phyloP scores from a whole-genome alignment of 371 early-diverging fungal species.

The Smittium mucronatum region DNA sequence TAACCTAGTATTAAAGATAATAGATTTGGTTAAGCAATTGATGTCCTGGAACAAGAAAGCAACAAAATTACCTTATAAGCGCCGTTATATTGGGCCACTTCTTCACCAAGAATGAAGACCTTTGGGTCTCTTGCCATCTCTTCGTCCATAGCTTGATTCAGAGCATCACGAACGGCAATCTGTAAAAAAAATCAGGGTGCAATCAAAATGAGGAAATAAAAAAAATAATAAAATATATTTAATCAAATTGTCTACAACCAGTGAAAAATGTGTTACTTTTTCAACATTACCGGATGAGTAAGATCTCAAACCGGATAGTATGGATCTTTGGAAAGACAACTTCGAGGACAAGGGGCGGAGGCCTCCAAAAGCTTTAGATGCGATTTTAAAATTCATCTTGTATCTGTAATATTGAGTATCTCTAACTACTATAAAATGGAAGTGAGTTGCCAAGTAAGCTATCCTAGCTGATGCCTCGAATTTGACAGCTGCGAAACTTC shows the following conservation, averaged over 20 bases:
- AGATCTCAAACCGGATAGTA: background rate
- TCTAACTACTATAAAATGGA: too few species aligned
- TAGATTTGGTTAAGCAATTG: constrained; percentile 7
- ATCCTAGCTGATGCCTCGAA: too few species aligned
- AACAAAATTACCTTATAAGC: constrained; percentile 92
- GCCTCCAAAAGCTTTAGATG: background rate
- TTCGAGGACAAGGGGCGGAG: background rate
- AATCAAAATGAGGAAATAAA: background rate
- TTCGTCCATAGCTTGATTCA: constrained; percentile 96
- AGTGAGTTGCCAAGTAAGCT: too few species aligned
- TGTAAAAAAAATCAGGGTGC: constrained; percentile 14
- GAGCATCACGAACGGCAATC: constrained; percentile 96
- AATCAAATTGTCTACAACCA: background rate
- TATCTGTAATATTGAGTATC: too few species aligned
- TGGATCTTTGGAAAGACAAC: background rate
- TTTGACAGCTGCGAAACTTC: too few species aligned
- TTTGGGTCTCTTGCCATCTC: constrained; percentile 88
- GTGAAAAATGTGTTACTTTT: background rate
- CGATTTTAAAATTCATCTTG: background rate
- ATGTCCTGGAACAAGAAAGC: background rate
- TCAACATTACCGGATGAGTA: background rate
- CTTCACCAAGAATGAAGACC: constrained; percentile 96
- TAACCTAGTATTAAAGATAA: constrained; percentile 48
- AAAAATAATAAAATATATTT: background rate
- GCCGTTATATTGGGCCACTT: constrained; percentile 97